phyloP scores from a whole-genome alignment of 805 yeast species.

The Yamadazyma laniorum region DNA sequence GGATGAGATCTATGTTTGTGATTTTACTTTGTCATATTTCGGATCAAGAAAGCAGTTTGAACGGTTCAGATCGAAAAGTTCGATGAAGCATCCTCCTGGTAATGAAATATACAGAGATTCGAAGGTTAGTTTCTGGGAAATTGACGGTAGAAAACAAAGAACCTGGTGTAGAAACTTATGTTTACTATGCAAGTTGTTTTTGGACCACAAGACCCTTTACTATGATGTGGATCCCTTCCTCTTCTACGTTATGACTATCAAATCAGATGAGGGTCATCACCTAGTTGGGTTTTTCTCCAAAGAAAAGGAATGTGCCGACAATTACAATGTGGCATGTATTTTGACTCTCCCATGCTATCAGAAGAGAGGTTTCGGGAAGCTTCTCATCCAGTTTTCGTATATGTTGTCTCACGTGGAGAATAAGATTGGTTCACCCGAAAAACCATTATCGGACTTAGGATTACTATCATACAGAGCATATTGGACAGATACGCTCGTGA shows the following conservation, averaged over 20 bases:
- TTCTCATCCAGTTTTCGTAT: slow-evolving; percentile 90
- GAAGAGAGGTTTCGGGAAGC: slow-evolving; percentile 88
- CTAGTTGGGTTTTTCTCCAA: slow-evolving; percentile 95
- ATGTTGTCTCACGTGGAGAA: slow-evolving; percentile 84
- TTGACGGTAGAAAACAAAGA: slow-evolving; percentile 93
- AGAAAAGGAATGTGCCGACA: slow-evolving; percentile 94
- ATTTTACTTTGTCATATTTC: slow-evolving; percentile 83
- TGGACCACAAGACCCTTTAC: slow-evolving; percentile 94
- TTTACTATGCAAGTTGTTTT: slow-evolving; percentile 79
- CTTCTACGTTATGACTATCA: slow-evolving; percentile 91
- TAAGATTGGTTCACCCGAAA: slow-evolving; percentile 95
- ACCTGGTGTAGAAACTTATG: slow-evolving; percentile 97
- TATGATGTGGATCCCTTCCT: slow-evolving; percentile 98
- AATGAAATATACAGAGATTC: slow-evolving; percentile 95
- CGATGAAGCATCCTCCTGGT: slow-evolving; percentile 96
- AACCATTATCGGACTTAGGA: slow-evolving; percentile 94
- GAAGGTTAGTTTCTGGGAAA: slow-evolving; percentile 91
- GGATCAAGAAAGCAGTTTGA: slow-evolving; percentile 90
- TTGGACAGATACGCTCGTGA: slow-evolving; percentile 90
- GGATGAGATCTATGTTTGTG: slow-evolving; percentile 87
- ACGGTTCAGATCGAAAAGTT: slow-evolving; percentile 82
- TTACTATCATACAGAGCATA: slow-evolving; percentile 88
- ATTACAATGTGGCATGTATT: slow-evolving; percentile 95
- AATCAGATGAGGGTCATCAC: slow-evolving; percentile 91
- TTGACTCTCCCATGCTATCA: slow-evolving; percentile 95